Conservation (phyloP, 2,329 filamentous ascomycete species). For the Diaporthe citrichinensis region DNA sequence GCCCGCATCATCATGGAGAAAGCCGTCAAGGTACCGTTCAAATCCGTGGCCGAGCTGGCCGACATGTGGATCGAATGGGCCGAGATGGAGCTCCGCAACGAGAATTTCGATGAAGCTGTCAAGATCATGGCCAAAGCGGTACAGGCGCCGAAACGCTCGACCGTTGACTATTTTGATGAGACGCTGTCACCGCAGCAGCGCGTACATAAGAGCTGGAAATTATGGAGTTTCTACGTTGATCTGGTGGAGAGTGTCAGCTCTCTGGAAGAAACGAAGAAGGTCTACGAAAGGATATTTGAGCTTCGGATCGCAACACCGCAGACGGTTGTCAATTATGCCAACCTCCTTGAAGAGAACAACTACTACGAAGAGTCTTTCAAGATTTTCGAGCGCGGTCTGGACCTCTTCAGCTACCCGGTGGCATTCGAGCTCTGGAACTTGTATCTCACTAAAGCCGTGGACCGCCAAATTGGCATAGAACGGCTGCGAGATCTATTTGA, state of each 20-base stretch:
- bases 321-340: conserved; percentile 98
- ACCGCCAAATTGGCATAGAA: conserved; percentile 96
- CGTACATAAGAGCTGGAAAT: conserved; percentile 98
- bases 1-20: conserved; percentile 97
- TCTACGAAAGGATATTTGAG: conserved; percentile 98
- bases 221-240: conserved; percentile 99
- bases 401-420: conserved; percentile 98
- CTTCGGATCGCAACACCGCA: conserved; percentile 97
- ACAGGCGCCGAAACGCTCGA: conserved; percentile 96
- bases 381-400: conserved; percentile 93
- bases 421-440: conserved; percentile 99
- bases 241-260: conserved; percentile 94
- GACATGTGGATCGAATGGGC: conserved; percentile 99
- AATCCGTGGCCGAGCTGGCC: conserved; percentile 94
- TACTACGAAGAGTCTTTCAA: conserved; percentile 99
- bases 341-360: conserved; percentile 91
- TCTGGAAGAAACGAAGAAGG: conserved; percentile 90
- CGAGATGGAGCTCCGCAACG: conserved; percentile 95
- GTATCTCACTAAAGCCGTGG: conserved; percentile 96
- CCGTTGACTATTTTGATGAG: conserved; percentile 99
- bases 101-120: conserved; percentile 95
- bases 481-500: conserved; percentile 95
- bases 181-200: conserved; percentile 93
- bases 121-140: conserved; percentile 98
- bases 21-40: conserved; percentile 97